A percentile compares a stretch with the other conserved stretches of the same genome.
Evolutionary conservation across 129 eudicot species (phyloP).

Genomic region (Pittosporum tobira): DNA sequence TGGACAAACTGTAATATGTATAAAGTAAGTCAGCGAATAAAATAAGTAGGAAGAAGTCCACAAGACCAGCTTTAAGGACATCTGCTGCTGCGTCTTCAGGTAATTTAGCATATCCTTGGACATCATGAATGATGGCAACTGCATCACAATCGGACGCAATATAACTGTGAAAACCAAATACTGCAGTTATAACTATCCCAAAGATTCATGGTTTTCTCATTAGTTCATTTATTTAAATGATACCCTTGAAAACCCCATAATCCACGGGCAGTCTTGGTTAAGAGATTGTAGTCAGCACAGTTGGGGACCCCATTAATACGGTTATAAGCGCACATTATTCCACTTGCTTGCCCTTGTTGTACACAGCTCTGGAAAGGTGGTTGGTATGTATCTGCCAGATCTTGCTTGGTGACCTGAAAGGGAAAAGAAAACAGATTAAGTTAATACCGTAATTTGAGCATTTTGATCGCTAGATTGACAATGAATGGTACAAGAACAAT

Average conservation of each 20-base stretch:
- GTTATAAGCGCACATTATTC: conserved; percentile 88
- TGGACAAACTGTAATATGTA: neutral
- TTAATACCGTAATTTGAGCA: too few relatives aligned
- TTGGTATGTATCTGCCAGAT: conserved; percentile 63
- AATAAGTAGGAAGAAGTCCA: neutral
- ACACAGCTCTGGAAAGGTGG: conserved; percentile 70
- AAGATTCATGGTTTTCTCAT: neutral
- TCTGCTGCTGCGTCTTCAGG: conserved; percentile 8
- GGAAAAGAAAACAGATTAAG: neutral
- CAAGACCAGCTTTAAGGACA: conserved; percentile 6
- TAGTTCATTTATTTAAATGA: neutral
- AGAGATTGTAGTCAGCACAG: conserved; percentile 77
- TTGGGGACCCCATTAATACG: conserved; percentile 76
- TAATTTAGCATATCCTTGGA: conserved; percentile 1
- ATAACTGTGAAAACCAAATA: conserved; percentile 1
- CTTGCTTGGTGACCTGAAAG: conserved; percentile 57
- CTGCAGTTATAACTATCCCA: neutral
- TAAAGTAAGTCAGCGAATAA: neutral
- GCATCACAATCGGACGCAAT: conserved; percentile 8
- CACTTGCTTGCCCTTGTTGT: conserved; percentile 53
- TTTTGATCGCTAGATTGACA: too few relatives aligned
- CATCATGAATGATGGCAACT: conserved; percentile 6
- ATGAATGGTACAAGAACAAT: too few relatives aligned
- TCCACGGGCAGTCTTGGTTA: conserved; percentile 60
- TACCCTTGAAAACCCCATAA: conserved; percentile 40